These are phyloP conservation scores for Irpex sp. DNA, from an alignment of 1,284 basidiomycete species.

Conservation along the genomic window DNA sequence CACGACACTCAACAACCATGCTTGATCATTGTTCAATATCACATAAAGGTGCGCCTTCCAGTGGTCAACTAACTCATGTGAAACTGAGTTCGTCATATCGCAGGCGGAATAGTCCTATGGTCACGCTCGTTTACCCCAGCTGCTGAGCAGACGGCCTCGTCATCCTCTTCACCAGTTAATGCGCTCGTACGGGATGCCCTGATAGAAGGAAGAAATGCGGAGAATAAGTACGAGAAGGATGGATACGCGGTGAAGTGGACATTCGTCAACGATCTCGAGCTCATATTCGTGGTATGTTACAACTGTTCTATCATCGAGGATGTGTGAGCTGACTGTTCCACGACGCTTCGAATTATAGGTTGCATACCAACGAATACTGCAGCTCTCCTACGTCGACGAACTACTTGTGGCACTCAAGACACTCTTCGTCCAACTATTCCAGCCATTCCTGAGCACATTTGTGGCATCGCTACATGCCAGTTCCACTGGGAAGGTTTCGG, in stretches of 20 bases:
- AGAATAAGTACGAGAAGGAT: conserved; percentile 86
- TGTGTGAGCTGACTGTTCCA: conserved; percentile 3
- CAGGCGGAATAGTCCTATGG: conserved; percentile 92
- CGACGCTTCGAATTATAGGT: conserved; percentile 50
- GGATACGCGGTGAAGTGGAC: conserved; percentile 92
- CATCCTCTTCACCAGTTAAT: conserved; percentile 86
- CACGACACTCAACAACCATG: conserved; percentile 40
- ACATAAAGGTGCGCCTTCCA: conserved; percentile 63
- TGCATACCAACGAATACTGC: conserved; percentile 95
- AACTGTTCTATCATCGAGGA: neutral
- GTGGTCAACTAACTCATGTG: too few species aligned
- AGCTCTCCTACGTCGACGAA: conserved; percentile 91
- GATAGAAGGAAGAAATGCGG: conserved; percentile 78
- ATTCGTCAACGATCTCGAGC: conserved; percentile 87
- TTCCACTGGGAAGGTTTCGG: conserved; percentile 26
- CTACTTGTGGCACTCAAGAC: conserved; percentile 78
- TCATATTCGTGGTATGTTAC: conserved; percentile 86
- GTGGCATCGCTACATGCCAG: conserved; percentile 73
- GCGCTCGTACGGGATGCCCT: conserved; percentile 87
- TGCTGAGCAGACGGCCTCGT: conserved; percentile 67
- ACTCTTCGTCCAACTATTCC: conserved; percentile 83
- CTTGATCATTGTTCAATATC: conserved; percentile 89
- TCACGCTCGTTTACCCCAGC: conserved; percentile 89
- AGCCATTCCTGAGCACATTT: conserved; percentile 78
- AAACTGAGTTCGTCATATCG: neutral